Percentiles rank a stretch among this genome's conserved stretches.
Evolutionary conservation across 2,329 filamentous ascomycete genomes (phyloP).

Genomic region (Apiospora aurea): DNA sequence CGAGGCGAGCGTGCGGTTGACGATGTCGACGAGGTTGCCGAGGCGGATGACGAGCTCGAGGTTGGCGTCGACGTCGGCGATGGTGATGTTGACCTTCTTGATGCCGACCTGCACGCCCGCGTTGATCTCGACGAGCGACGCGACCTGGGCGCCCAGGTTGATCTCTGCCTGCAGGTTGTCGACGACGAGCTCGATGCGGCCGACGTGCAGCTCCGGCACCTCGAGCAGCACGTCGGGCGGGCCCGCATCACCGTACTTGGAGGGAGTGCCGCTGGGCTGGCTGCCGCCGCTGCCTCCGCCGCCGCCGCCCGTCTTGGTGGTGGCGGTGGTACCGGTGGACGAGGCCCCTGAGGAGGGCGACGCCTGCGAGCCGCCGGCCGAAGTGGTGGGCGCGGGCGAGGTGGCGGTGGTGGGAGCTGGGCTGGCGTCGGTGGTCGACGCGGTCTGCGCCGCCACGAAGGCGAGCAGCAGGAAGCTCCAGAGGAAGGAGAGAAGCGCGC

Average conservation of each 20-base stretch:
- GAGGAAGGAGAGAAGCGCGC: conserved; percentile 38
- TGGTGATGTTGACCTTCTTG: conserved; percentile 64
- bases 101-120: conserved; percentile 61
- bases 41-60: conserved; percentile 66
- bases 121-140: conserved; percentile 61
- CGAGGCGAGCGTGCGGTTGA: conserved; percentile 65
- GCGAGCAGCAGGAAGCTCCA: conserved; percentile 41
- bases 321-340: conserved; percentile 25
- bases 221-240: conserved; percentile 65
- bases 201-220: conserved; percentile 64
- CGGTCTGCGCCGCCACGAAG: conserved; percentile 42
- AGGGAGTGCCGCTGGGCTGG: conserved; percentile 30
- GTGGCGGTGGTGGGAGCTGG: conserved; percentile 24
- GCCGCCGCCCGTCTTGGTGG: conserved; percentile 31
- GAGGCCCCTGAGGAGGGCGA: background rate
- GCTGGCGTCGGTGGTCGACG: conserved; percentile 36
- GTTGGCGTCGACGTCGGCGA: conserved; percentile 64
- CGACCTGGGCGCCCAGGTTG: conserved; percentile 67
- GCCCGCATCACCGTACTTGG: conserved; percentile 36
- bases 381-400: conserved; percentile 29
- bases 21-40: conserved; percentile 66
- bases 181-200: conserved; percentile 65
- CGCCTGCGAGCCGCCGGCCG: conserved; percentile 17
- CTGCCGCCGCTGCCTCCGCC: conserved; percentile 30
- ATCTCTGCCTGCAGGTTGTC: conserved; percentile 65